These are phyloP conservation scores for Mycena maculata DNA, from an alignment of 768 basidiomycete species.

Conservation along the genomic window DNA sequence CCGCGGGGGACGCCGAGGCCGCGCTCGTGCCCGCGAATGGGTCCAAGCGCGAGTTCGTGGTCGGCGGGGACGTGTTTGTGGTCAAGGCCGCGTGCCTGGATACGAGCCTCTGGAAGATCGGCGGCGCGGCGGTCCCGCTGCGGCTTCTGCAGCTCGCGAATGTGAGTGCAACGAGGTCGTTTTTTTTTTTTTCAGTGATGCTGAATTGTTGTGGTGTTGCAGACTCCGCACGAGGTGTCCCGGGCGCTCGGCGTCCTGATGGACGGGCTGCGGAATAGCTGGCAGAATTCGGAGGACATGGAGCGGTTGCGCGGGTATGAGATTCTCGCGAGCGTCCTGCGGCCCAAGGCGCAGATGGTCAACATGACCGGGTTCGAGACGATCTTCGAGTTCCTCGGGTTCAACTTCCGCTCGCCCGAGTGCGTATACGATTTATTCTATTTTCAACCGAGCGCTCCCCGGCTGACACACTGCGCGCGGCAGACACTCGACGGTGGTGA, in stretches of 20 bases:
- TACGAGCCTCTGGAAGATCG: constrained; percentile 82
- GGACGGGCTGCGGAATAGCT: constrained; percentile 84
- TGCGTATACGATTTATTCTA: constrained; percentile 45
- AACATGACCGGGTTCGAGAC: constrained; percentile 86
- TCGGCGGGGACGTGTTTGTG: constrained; percentile 67
- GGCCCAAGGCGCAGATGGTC: constrained; percentile 77
- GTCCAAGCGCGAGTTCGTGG: constrained; percentile 38
- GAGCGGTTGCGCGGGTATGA: constrained; percentile 92
- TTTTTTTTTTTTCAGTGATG: background rate
- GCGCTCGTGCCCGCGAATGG: constrained; percentile 29
- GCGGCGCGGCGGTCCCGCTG: constrained; percentile 81
- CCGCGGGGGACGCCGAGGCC: constrained; percentile 21
- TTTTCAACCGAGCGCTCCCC: no score
- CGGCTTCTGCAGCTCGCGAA: constrained; percentile 81
- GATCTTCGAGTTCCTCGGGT: constrained; percentile 86
- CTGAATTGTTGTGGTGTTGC: background rate
- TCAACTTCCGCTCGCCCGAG: constrained; percentile 87
- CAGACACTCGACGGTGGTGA: constrained; percentile 86
- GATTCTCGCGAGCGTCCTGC: constrained; percentile 78
- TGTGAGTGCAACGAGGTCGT: constrained; percentile 52
- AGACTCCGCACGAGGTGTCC: constrained; percentile 85
- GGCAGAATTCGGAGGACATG: constrained; percentile 97
- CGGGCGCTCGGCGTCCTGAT: constrained; percentile 76
- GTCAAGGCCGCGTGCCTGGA: constrained; percentile 77
- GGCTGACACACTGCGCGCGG: constrained; percentile 6